Conservation (phyloP, 176 grass and related monocot genomes). For the Chloris gayana region DNA sequence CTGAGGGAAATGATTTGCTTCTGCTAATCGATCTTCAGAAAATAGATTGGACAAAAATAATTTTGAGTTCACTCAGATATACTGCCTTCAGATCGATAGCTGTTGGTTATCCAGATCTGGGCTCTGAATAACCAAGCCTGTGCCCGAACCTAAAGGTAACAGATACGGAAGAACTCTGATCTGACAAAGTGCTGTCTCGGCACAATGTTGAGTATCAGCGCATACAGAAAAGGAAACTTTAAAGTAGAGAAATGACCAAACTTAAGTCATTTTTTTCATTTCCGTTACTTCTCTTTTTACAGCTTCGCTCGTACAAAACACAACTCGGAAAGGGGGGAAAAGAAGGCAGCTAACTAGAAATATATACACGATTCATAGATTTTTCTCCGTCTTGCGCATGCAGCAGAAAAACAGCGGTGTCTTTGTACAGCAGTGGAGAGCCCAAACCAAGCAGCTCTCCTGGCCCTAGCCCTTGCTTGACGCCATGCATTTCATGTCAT, state of each 20-base stretch:
- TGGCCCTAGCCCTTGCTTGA: not conserved
- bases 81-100: not conserved
- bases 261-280: slow-evolving; percentile 33
- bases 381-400: slow-evolving; percentile 3
- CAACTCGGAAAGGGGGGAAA: not conserved
- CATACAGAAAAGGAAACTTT: not conserved
- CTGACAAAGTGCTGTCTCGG: not conserved
- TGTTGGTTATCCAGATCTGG: slow-evolving; percentile 19
- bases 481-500: slow-evolving; percentile 1
- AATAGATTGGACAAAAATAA: not conserved
- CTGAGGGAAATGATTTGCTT: not conserved
- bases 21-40: not conserved
- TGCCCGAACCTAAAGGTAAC: not conserved
- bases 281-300: slow-evolving; percentile 8
- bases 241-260: slow-evolving; percentile 39
- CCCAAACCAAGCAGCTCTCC: slow-evolving; percentile 18
- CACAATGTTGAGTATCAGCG: not conserved
- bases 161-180: not conserved
- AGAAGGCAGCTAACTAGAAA: slow-evolving; percentile 3
- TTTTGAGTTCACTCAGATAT: not conserved
- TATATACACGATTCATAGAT: slow-evolving; percentile 43
- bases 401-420: slow-evolving; percentile 33
- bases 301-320: slow-evolving; percentile 44
- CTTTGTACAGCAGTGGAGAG: slow-evolving; percentile 45
- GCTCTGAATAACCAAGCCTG: not conserved